Percentiles rank a stretch among this genome's conserved stretches.
phyloP scores from a whole-genome alignment of 768 basidiomycete genomes.

The Antrodiella citrinella region DNA sequence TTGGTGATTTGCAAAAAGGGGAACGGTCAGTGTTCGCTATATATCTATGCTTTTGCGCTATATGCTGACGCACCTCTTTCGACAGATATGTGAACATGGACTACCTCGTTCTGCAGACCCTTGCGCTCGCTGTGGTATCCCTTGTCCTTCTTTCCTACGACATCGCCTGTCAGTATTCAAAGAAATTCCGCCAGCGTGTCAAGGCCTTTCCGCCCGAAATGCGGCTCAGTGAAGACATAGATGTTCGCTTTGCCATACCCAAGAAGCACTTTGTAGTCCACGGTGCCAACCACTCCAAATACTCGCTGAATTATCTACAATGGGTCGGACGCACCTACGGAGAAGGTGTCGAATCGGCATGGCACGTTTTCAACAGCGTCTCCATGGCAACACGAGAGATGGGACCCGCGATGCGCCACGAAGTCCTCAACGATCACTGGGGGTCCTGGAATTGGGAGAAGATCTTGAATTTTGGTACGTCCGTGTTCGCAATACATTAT shows the following conservation, averaged over 20 bases:
- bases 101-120: slow-evolving; percentile 20
- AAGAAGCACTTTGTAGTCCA: slow-evolving; percentile 29
- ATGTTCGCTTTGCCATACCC: slow-evolving; percentile 16
- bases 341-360: slow-evolving; percentile 17
- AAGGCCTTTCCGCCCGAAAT: background rate
- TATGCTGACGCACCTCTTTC: background rate
- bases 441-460: slow-evolving; percentile 25
- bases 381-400: slow-evolving; percentile 11
- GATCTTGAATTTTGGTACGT: slow-evolving; percentile 14
- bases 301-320: slow-evolving; percentile 20
- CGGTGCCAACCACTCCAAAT: slow-evolving; percentile 17
- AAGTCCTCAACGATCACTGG: slow-evolving; percentile 15
- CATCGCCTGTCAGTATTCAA: slow-evolving; percentile 18
- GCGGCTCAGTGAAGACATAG: background rate
- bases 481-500: background rate
- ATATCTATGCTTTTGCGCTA: background rate
- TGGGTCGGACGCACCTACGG: slow-evolving; percentile 16
- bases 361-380: slow-evolving; percentile 10
- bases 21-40: slow-evolving; percentile 17
- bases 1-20: slow-evolving; percentile 25
- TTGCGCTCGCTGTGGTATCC: slow-evolving; percentile 6
- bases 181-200: slow-evolving; percentile 7
- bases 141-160: slow-evolving; percentile 15
- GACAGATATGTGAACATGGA: slow-evolving; percentile 24
- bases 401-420: slow-evolving; percentile 9